These are phyloP conservation scores for Crithidia bombi DNA, from an alignment of 208 protist species.

Conservation along the genomic window DNA sequence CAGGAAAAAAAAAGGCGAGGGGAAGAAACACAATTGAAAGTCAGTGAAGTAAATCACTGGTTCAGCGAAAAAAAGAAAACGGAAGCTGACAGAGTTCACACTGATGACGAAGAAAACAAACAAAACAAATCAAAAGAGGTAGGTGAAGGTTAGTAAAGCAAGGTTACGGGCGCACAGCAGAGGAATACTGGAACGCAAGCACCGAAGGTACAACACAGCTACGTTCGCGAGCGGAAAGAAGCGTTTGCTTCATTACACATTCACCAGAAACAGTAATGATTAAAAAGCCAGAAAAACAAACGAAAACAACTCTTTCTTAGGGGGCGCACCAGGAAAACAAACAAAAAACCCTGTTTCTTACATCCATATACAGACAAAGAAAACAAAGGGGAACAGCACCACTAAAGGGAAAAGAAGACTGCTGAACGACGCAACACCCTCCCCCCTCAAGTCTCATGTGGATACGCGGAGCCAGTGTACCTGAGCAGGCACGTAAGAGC, in stretches of 20 bases:
- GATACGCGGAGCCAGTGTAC: too few relatives aligned
- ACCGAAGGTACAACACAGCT: neutral
- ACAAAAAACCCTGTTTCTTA: neutral
- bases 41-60: neutral
- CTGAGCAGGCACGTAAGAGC: too few relatives aligned
- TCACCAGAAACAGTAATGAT: neutral
- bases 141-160: too few relatives aligned
- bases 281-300: slow-evolving; percentile 7
- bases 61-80: neutral
- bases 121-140: too few relatives aligned
- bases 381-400: neutral
- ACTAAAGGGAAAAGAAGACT: neutral
- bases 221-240: slow-evolving; percentile 7
- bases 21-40: neutral
- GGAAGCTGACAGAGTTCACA: too few relatives aligned
- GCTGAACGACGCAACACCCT: too few relatives aligned
- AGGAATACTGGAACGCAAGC: neutral
- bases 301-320: too few relatives aligned
- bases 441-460: too few relatives aligned
- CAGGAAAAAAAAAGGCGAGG: neutral
- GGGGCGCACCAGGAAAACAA: neutral
- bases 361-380: neutral
- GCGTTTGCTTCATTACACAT: neutral
- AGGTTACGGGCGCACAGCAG: too few relatives aligned
- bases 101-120: too few relatives aligned